Evolutionary conservation across 176 grass and related monocot species (phyloP).

Genomic region (Hordeum vulgare): DNA sequence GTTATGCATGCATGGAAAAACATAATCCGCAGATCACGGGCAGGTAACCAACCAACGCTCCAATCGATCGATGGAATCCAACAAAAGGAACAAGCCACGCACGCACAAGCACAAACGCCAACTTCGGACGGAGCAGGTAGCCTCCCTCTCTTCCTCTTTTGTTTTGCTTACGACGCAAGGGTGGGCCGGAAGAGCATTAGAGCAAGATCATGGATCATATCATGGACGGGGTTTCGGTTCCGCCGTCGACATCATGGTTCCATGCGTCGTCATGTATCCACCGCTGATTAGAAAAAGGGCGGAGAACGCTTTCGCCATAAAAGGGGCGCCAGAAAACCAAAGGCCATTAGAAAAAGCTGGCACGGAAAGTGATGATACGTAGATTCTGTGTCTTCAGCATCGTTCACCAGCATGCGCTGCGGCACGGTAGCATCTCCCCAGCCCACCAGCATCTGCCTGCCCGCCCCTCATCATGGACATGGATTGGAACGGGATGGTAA

Average conservation of each 20-base stretch:
- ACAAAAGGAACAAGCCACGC: too few species aligned
- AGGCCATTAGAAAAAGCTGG: background rate
- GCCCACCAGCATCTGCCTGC: background rate
- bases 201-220: background rate
- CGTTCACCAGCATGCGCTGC: background rate
- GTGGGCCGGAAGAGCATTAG: background rate
- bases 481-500: background rate
- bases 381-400: slow-evolving; percentile 7
- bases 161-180: background rate
- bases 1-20: background rate
- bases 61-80: too few species aligned
- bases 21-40: too few species aligned
- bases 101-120: background rate
- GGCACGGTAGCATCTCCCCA: background rate
- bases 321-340: background rate
- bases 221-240: slow-evolving; percentile 1
- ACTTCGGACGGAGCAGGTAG: background rate
- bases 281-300: background rate
- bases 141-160: background rate
- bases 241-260: background rate
- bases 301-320: background rate
- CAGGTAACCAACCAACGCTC: too few species aligned
- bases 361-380: background rate
- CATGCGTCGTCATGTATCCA: slow-evolving; percentile 2
- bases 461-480: background rate